Conservation (phyloP, 768 basidiomycete genomes). For the Mycena vitilis region DNA sequence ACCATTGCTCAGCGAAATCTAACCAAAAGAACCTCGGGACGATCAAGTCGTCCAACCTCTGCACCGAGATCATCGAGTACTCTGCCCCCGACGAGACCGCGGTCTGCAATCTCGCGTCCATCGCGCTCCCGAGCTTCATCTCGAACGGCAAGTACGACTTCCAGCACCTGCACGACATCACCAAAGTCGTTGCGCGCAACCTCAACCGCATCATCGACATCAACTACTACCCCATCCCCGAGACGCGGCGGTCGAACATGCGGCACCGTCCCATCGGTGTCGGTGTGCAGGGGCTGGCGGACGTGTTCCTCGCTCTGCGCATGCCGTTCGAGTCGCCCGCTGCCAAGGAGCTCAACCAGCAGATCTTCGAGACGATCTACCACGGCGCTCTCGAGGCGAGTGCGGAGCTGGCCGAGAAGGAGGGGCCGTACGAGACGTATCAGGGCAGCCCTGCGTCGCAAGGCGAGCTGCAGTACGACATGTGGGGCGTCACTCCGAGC, state of each 20-base stretch:
- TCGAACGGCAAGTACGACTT: constrained; percentile 75
- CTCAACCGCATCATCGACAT: constrained; percentile 80
- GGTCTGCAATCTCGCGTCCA: constrained; percentile 87
- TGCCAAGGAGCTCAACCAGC: constrained; percentile 76
- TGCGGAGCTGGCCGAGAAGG: constrained; percentile 70
- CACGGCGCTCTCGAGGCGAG: constrained; percentile 82
- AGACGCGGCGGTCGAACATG: constrained; percentile 82
- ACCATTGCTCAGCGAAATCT: constrained; percentile 67
- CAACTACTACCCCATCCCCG: constrained; percentile 84
- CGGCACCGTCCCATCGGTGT: constrained; percentile 87
- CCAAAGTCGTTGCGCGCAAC: constrained; percentile 82
- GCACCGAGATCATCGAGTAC: constrained; percentile 90
- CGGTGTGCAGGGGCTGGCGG: constrained; percentile 87
- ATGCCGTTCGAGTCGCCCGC: constrained; percentile 82
- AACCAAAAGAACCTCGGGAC: constrained; percentile 89
- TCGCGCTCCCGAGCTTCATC: constrained; percentile 83
- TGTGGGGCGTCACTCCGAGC: constrained; percentile 81
- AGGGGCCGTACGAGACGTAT: constrained; percentile 76
- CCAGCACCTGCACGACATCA: constrained; percentile 79
- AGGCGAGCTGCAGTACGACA: constrained; percentile 79
- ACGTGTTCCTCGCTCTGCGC: constrained; percentile 86
- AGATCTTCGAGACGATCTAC: constrained; percentile 91
- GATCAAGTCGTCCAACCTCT: constrained; percentile 88
- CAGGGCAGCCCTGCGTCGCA: constrained; percentile 76
- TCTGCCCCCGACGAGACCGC: constrained; percentile 86